Conservation (phyloP, 2,329 filamentous ascomycete species). For the Arthrocladium fulminans region DNA sequence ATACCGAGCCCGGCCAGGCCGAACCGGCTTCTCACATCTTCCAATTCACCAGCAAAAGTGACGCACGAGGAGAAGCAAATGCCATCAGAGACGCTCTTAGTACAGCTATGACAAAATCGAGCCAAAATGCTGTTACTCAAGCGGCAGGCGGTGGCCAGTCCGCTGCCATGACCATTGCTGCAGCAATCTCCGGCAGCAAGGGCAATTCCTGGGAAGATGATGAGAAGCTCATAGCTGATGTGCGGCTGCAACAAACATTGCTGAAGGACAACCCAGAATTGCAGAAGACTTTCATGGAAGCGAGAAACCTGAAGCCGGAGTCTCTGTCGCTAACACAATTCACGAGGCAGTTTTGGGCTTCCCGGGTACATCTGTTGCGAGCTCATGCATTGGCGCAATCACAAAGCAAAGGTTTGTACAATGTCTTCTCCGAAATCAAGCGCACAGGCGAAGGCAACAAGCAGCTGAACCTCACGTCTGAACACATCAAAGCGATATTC, state of each 20-base stretch:
- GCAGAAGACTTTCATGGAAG: slow-evolving; percentile 78
- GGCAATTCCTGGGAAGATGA: slow-evolving; percentile 71
- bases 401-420: slow-evolving; percentile 84
- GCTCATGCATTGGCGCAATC: slow-evolving; percentile 81
- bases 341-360: slow-evolving; percentile 90
- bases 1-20: slow-evolving; percentile 51
- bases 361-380: slow-evolving; percentile 72
- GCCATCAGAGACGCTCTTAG: slow-evolving; percentile 67
- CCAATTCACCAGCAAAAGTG: slow-evolving; percentile 69
- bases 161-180: slow-evolving; percentile 69
- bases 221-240: slow-evolving; percentile 63
- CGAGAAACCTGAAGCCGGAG: slow-evolving; percentile 71
- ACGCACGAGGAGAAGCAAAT: slow-evolving; percentile 76
- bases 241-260: slow-evolving; percentile 76
- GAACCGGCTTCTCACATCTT: slow-evolving; percentile 71
- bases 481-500: slow-evolving; percentile 90
- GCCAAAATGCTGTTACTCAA: slow-evolving; percentile 48
- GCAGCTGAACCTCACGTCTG: slow-evolving; percentile 75
- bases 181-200: slow-evolving; percentile 48
- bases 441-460: slow-evolving; percentile 65
- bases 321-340: slow-evolving; percentile 73
- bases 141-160: slow-evolving; percentile 40
- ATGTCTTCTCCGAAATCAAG: slow-evolving; percentile 84
- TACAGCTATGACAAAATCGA: slow-evolving; percentile 61
- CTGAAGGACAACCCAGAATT: slow-evolving; percentile 70